phyloP scores from a whole-genome alignment of 1,139 yeast genomes.

The Yamadazyma diospyri region DNA sequence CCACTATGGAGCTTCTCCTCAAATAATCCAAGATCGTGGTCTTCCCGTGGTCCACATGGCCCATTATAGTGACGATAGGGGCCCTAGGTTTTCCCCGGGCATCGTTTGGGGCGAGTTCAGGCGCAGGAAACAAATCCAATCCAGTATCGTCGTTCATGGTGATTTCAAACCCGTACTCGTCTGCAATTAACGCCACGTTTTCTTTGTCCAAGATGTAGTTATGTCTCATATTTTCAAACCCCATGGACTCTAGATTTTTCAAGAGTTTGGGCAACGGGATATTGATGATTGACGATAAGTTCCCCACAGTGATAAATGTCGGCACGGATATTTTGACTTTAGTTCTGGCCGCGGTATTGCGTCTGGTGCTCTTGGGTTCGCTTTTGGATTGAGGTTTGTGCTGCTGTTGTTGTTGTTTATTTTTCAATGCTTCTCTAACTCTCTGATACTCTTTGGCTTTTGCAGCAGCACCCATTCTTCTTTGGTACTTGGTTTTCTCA shows the following conservation, averaged over 20 bases:
- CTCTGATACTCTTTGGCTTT: conserved; percentile 11
- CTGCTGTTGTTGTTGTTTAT: conserved; percentile 9
- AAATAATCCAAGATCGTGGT: conserved; percentile 87
- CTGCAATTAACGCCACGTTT: conserved; percentile 81
- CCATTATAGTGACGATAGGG: conserved; percentile 97
- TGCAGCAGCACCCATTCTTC: conserved; percentile 2
- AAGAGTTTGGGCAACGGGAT: conserved; percentile 62
- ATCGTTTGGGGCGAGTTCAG: conserved; percentile 27
- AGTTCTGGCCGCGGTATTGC: not conserved
- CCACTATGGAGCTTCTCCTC: conserved; percentile 79
- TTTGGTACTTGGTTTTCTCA: conserved; percentile 1
- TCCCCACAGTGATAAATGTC: conserved; percentile 68
- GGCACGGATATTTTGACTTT: conserved; percentile 55
- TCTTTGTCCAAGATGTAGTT: conserved; percentile 83
- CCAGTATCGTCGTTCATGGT: conserved; percentile 57
- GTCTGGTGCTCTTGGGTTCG: conserved; percentile 5
- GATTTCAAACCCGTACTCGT: conserved; percentile 78
- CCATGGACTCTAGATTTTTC: conserved; percentile 58
- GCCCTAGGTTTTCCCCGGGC: conserved; percentile 63
- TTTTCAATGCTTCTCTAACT: conserved; percentile 17
- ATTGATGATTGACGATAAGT: conserved; percentile 67
- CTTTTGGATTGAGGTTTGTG: conserved; percentile 4
- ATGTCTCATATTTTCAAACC: conserved; percentile 72
- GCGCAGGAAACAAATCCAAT: conserved; percentile 56
- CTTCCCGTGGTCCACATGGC: conserved; percentile 98